Evolutionary conservation across 306 rosid genomes (phyloP).

Genomic region (Mimosa bimucronata): DNA sequence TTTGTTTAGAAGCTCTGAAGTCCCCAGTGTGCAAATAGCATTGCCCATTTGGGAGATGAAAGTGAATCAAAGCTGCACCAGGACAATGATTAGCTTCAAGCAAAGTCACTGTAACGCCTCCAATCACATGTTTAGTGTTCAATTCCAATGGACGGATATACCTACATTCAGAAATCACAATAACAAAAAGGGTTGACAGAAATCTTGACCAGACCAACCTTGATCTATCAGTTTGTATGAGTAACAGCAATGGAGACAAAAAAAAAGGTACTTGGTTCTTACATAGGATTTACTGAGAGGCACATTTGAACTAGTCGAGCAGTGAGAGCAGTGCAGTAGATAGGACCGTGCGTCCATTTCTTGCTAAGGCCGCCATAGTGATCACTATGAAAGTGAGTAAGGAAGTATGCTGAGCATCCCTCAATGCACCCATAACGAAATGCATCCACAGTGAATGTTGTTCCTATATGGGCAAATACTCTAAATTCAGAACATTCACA

Average conservation of each 20-base stretch:
- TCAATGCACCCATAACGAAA: constrained; percentile 57
- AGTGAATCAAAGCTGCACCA: constrained; percentile 64
- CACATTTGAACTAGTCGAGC: constrained; percentile 54
- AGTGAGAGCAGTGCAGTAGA: constrained; percentile 56
- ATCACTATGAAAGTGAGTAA: constrained; percentile 55
- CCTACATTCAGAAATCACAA: constrained; percentile 44
- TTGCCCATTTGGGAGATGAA: constrained; percentile 51
- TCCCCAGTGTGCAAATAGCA: constrained; percentile 61
- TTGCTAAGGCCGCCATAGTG: constrained; percentile 64
- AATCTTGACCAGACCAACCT: constrained; percentile 20
- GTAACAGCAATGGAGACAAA: background rate
- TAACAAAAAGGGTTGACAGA: constrained; percentile 17
- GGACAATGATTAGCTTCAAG: constrained; percentile 67
- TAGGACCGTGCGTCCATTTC: constrained; percentile 65
- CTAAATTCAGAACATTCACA: constrained; percentile 23
- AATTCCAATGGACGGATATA: constrained; percentile 52
- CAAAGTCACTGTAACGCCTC: constrained; percentile 55
- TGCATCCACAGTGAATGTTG: constrained; percentile 60
- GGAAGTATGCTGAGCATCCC: constrained; percentile 59
- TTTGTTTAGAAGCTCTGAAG: constrained; percentile 54
- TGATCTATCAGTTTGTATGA: background rate
- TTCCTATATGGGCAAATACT: constrained; percentile 42
- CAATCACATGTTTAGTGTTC: constrained; percentile 43
- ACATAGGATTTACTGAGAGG: constrained; percentile 56
- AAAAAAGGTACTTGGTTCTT: constrained; percentile 30